Base-by-base conservation (phyloP, 2,329 filamentous ascomycete genomes). In the Ophiostoma triangulosporum region DNA sequence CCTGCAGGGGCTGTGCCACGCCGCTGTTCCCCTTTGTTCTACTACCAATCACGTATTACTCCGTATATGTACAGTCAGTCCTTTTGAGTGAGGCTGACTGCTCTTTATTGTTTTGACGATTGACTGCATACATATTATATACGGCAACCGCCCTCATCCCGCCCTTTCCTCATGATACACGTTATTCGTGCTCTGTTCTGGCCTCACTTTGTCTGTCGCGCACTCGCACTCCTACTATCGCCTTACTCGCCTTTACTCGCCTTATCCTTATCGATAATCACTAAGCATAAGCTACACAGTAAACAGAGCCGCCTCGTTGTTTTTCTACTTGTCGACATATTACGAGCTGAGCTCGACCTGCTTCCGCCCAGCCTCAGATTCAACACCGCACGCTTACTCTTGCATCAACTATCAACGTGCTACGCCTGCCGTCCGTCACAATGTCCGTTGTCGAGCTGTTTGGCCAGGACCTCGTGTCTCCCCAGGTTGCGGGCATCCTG, bases 391-490 rank as follows among this genome's bases (percentile, higher is more conserved):
- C 38, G 5, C n/a, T 17, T 38, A 38, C 35, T 20, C 20, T 36
- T 24, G 38, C 20, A 12, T 17, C 9, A 20, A 8, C 38, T 43
- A 35, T 36, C n/a, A n/a, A n/a, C n/a, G n/a, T 36, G 20, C 36
- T 40, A 11, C 5, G 7, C 6, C 17, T 12, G 11, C 20, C 20
- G n/a, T 14, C 17, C 11, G 20, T 22, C 20, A 14, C 62, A 62
- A 67, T 69, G 65, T 60, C 64, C 53, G 66, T 72, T 49, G 70
- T 78, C 60, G 83, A 80, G 33, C 85, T 96, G 66, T 96, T 96
- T 76, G 77, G 83, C 54, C 65, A 77, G 58, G 71, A 80, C 57
- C 83, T 96, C 64, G 83, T 97, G 68, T 88, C 88, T 24, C 80
- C 86, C 20, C 73, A 78, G 52, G 86, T 96, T 61, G 71, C 80